Base-by-base conservation (phyloP, 768 basidiomycete species). In the Hemileccinum rubropunctum region DNA sequence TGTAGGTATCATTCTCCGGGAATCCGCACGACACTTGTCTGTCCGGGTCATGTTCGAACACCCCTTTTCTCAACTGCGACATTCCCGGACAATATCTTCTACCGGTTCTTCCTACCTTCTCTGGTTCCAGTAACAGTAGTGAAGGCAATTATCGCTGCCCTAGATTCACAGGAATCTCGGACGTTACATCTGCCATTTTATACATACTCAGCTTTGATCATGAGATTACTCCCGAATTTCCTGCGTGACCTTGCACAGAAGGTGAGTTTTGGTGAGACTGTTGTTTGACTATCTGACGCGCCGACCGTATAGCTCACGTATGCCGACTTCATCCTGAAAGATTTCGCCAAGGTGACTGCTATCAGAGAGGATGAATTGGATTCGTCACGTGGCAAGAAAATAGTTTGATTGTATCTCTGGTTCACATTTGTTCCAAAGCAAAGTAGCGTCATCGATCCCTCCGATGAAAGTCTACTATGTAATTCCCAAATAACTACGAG, bases 11-110 rank as follows among this genome's bases (percentile, higher is more conserved):
- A 80, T 34, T 76, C 82, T 27, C 88, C 88, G 1, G 66, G 73
- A 37, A 83, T 99, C 67, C 86, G 91, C n/a, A 95, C 93, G 10
- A 94, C 92, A 3, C 76, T 98, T 18, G 69, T 98, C 51, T 76
- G 84, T 46, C 86, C 95, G 1, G 90, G 91, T 2, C 87, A 91
- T 64, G 74, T 92, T 60, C 67, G 76, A 38, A 95, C 95, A 0
- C 76, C 79, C 2, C 77, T 98, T 62, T 98, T 98, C 71, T 77
- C 82, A 14, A 77, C 75, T 0, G 61, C 79, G 18, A 68, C 62
- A 10, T 68, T 84, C 36, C 82, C 88, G 4, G 60, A 66, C 30
- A 74, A 71, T 48, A 53, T 66, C 23, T 58, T 84, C 35, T 81
- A 78, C 69, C 76, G 74, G 48, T 98, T 98, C 73, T 76, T 93